Percentiles rank a stretch among this genome's conserved stretches.
These are phyloP conservation scores for Phaeotremella fagi DNA, from an alignment of 768 basidiomycete species.

Conservation along the genomic window DNA sequence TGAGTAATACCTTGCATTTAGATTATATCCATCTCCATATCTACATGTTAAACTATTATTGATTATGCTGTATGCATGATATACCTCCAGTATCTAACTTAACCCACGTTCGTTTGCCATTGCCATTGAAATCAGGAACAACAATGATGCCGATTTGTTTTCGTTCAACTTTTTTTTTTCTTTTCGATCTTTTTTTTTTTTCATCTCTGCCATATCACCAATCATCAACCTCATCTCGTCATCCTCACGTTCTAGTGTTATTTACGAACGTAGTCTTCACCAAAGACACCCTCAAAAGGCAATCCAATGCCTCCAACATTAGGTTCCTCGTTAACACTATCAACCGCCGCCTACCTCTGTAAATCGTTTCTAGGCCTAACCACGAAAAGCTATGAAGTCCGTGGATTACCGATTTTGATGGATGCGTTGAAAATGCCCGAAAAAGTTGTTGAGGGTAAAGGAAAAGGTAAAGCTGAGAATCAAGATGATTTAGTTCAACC, in stretches of 20 bases:
- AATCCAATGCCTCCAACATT: slow-evolving; percentile 26
- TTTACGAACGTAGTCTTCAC: too few species aligned
- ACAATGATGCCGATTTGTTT: too few species aligned
- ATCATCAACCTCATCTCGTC: too few species aligned
- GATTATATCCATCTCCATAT: neutral
- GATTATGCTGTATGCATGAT: neutral
- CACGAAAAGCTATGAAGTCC: slow-evolving; percentile 62
- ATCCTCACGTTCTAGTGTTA: too few species aligned
- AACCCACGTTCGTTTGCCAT: too few species aligned
- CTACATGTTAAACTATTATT: neutral
- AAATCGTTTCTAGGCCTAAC: slow-evolving; percentile 70
- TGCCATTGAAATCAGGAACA: neutral
- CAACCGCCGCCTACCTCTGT: slow-evolving; percentile 67
- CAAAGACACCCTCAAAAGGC: neutral
- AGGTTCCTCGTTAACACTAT: slow-evolving; percentile 59
- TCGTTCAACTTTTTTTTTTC: too few species aligned
- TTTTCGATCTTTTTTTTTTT: too few species aligned
- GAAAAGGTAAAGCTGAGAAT: slow-evolving; percentile 5
- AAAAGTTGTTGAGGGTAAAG: slow-evolving; percentile 10
- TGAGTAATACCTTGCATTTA: slow-evolving; percentile 9
- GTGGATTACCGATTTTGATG: slow-evolving; percentile 63
- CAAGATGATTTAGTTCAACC: slow-evolving; percentile 44
- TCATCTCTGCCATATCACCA: too few species aligned
- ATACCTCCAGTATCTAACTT: neutral
- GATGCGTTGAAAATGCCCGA: slow-evolving; percentile 56